Evolutionary conservation across 2,329 filamentous ascomycete species (phyloP), one percentile per base, ranked within the genome.

Genomic region (Chaetomium globosum): DNA sequence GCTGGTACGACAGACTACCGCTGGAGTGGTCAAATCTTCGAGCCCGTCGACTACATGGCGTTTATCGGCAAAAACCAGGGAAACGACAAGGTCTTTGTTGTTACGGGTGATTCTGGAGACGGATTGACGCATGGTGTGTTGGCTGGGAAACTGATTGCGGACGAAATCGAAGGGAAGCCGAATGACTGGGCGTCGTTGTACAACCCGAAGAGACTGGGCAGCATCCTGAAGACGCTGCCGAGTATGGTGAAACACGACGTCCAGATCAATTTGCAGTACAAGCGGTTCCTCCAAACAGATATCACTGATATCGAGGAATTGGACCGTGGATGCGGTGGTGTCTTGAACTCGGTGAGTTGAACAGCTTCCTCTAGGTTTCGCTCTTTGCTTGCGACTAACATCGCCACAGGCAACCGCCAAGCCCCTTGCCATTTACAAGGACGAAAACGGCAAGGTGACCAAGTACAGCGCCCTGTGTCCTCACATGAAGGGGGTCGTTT

Each of bases 11-110:
- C 83, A 8, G 85, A 86, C 65, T 87, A 85, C 75, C 76, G 76
- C 23, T 87, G 84, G 84, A 84, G 81, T 39, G 84, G 85, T 0
- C 85, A 87, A 73, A 78, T 87, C 52, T 81, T 82, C 68, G 83
- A 87, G 66, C 82, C 83, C 0, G 77, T 81, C 12, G 84, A 87
- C 68, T 80, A 78, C 71, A 78, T 86, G 77, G 83, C 79, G 0
- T 86, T 82, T 65, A 85, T 86, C 57, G 85, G 85, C 31, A 80
- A 79, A 67, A 85, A 86, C 69, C 81, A 82, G 60, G 83, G 82
- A 13, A 77, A 73, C 13, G 78, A 82, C 46, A 80, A 81, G 70
- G 80, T 81, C 2, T 87, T 81, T 66, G 78, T 87, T 49, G 75
- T 84, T 7, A 87, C 83, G 0, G 84, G 85, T 0, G 84, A 87